phyloP scores from a whole-genome alignment of 768 basidiomycete species.

The Suillus weaverae region DNA sequence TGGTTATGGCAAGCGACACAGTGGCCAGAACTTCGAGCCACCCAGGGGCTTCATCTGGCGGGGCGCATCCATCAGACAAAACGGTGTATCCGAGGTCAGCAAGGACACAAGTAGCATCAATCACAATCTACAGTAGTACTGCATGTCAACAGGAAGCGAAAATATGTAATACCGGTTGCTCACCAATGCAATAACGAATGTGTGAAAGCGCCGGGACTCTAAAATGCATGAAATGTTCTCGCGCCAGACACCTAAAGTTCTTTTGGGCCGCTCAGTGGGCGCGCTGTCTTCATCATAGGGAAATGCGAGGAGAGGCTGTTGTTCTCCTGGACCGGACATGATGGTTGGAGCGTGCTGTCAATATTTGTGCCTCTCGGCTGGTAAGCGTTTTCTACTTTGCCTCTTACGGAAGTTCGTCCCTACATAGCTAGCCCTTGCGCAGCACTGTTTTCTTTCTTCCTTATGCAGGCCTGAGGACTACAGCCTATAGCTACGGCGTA shows the following conservation, averaged over 20 bases:
- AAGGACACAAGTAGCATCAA: slow-evolving; percentile 72
- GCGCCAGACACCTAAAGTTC: slow-evolving; percentile 24
- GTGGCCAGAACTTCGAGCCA: slow-evolving; percentile 67
- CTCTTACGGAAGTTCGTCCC: background rate
- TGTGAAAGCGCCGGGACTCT: slow-evolving; percentile 55
- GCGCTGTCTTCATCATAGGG: slow-evolving; percentile 19
- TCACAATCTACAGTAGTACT: slow-evolving; percentile 44
- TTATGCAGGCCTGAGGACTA: background rate
- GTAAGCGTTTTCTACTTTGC: background rate
- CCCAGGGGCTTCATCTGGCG: slow-evolving; percentile 43
- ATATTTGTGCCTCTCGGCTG: background rate
- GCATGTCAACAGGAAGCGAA: slow-evolving; percentile 12
- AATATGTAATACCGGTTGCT: slow-evolving; percentile 31
- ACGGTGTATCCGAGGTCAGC: slow-evolving; percentile 70
- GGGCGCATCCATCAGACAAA: slow-evolving; percentile 52
- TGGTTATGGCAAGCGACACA: slow-evolving; percentile 67
- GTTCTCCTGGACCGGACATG: slow-evolving; percentile 43
- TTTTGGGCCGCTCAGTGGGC: slow-evolving; percentile 9
- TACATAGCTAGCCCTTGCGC: background rate
- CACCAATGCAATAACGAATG: slow-evolving; percentile 57
- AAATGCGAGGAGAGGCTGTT: slow-evolving; percentile 45
- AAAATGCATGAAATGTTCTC: slow-evolving; percentile 46
- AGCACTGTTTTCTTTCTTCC: background rate
- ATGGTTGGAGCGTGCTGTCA: slow-evolving; percentile 17
- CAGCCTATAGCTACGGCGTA: background rate